Evolutionary conservation across 495 filamentous ascomycete genomes (phyloP).

Genomic region (Hypoxylon lenormandii): DNA sequence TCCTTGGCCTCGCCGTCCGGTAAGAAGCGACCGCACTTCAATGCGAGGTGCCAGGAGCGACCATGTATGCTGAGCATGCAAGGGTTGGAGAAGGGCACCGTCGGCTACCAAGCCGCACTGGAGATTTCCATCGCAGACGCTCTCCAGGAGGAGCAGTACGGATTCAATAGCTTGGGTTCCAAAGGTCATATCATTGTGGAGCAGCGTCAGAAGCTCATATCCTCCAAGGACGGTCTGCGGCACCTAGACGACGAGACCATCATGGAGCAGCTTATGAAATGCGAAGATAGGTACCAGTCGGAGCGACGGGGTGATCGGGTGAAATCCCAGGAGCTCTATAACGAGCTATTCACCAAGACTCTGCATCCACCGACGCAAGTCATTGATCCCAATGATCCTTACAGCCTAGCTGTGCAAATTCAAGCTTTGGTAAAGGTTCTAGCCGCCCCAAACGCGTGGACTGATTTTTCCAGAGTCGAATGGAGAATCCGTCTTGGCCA

Average conservation of each 20-base stretch:
- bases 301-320: constrained; percentile 50
- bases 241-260: constrained; percentile 65
- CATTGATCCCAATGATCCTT: constrained; percentile 68
- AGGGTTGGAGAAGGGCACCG: constrained; percentile 76
- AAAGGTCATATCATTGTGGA: constrained; percentile 59
- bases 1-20: constrained; percentile 51
- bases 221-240: constrained; percentile 62
- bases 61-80: constrained; percentile 82
- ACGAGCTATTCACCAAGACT: constrained; percentile 69
- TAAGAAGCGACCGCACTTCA: constrained; percentile 67
- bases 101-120: constrained; percentile 79
- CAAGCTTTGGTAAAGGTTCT: constrained; percentile 68
- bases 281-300: constrained; percentile 60
- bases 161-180: constrained; percentile 60
- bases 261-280: constrained; percentile 64
- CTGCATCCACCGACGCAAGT: constrained; percentile 69
- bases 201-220: constrained; percentile 63
- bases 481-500: constrained; percentile 86
- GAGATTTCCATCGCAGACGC: constrained; percentile 75
- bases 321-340: constrained; percentile 66
- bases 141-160: constrained; percentile 64
- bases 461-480: constrained; percentile 81
- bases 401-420: constrained; percentile 70
- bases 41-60: constrained; percentile 68
- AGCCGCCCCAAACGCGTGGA: constrained; percentile 71